Evolutionary conservation across 306 rosid species (phyloP), one percentile per base, ranked within the genome.

Genomic region (Fragaria nilgerrensis): DNA sequence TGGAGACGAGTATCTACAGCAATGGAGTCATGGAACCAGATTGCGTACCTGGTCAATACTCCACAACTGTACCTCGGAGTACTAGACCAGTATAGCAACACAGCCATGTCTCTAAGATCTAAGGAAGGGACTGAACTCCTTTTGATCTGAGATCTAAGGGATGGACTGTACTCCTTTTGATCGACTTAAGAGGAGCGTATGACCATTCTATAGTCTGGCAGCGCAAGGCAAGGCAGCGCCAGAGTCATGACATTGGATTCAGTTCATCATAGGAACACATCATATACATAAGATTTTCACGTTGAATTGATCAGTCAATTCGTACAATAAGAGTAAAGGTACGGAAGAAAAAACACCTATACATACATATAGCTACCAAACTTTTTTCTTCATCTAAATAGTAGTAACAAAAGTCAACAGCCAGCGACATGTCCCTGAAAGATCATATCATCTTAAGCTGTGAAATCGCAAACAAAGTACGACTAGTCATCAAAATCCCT

Each of bases 401-500:
- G 77, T 16, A 58, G 49, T 41, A 41, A 16, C 47, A 39, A 59
- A 16, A 25, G 77, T 59, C 69, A 25, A 74, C 43, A 59, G 25
- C 69, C 11, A 39, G 22, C 20, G 37, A 56, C 53, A 15, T 56
- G 55, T 17, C 32, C 56, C 44, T 59, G 25, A 56, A 12, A 7
- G 53, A 19, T 39, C 77, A 73, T 41, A 63, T 63, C 68, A 25
- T 22, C 77, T 52, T 59, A 27, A 41, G 49, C 56, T 43, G 68
- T n/a, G 43, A 27, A 61, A 44, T 59, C 36, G 22, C 70, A 75
- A 62, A 44, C 52, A 61, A 37, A 44, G 45, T 10, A 19, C 7
- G 32, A 75, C 58, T 17, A 5, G 19, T 44, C 59, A 75, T 75
- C 78, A 75, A 29, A 62, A 29, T 75, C 45, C 70, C 59, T 45